Percentiles rank a stretch among this genome's conserved stretches.
Evolutionary conservation across 495 filamentous ascomycete species (phyloP).

Genomic region (Xylaria acuta): DNA sequence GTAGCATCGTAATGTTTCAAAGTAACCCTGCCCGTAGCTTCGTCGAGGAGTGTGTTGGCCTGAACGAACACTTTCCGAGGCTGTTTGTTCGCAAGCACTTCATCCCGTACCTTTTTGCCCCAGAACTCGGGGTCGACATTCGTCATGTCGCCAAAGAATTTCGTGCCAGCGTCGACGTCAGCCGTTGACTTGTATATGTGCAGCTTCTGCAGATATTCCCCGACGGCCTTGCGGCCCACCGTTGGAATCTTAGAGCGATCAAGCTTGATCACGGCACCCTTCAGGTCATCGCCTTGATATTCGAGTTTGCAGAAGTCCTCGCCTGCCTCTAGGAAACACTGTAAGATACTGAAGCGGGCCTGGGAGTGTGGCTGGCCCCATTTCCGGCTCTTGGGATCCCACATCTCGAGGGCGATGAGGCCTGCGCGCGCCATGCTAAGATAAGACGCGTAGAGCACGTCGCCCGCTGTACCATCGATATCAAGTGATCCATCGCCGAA

Average conservation of each 20-base stretch:
- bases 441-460: slow-evolving; percentile 85
- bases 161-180: slow-evolving; percentile 74
- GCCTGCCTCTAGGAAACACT: slow-evolving; percentile 84
- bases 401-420: slow-evolving; percentile 82
- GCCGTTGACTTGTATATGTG: slow-evolving; percentile 93
- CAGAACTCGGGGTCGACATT: slow-evolving; percentile 79
- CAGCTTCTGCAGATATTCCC: slow-evolving; percentile 86
- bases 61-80: slow-evolving; percentile 97
- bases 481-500: slow-evolving; percentile 77
- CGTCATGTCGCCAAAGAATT: slow-evolving; percentile 84
- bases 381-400: slow-evolving; percentile 84
- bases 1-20: slow-evolving; percentile 91
- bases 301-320: slow-evolving; percentile 81
- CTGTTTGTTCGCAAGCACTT: slow-evolving; percentile 84
- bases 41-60: slow-evolving; percentile 78
- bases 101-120: slow-evolving; percentile 74
- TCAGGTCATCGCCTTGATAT: slow-evolving; percentile 75
- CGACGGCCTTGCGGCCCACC: slow-evolving; percentile 72
- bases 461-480: slow-evolving; percentile 77
- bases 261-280: slow-evolving; percentile 78
- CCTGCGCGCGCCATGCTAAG: slow-evolving; percentile 92
- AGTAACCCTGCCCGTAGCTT: slow-evolving; percentile 71
- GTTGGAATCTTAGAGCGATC: slow-evolving; percentile 83
- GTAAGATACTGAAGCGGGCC: slow-evolving; percentile 90
- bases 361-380: slow-evolving; percentile 97